Percentiles rank a stretch among this genome's conserved stretches.
Evolutionary conservation across 805 yeast genomes (phyloP).

Genomic region (Candida nitratophila): DNA sequence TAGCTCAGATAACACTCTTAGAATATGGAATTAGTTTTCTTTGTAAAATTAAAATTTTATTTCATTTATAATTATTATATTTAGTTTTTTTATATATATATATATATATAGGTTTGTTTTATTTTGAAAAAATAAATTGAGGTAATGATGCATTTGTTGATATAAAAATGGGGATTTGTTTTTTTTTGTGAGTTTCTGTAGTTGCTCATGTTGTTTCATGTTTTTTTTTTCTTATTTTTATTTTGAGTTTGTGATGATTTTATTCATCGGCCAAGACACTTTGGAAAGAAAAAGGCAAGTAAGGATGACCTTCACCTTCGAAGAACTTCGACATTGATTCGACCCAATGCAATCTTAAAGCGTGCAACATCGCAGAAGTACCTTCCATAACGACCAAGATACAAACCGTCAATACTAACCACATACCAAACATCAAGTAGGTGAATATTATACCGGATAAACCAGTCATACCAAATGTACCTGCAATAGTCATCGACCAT

Average conservation of each 20-base stretch:
- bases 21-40: constrained; percentile 6
- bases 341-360: constrained; percentile 98
- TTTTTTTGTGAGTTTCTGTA: too few species aligned
- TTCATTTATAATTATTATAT: not conserved
- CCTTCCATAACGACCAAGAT: constrained; percentile 97
- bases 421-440: constrained; percentile 81
- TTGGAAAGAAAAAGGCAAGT: constrained; percentile 77
- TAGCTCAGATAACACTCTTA: constrained; percentile 48
- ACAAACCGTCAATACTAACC: constrained; percentile 89
- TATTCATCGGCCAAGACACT: constrained; percentile 12
- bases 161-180: too few species aligned
- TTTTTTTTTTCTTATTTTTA: too few species aligned
- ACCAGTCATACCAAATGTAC: constrained; percentile 66
- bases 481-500: constrained; percentile 91
- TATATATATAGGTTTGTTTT: too few species aligned
- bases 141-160: not conserved
- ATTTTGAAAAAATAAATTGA: too few species aligned
- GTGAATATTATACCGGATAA: constrained; percentile 62
- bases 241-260: not conserved
- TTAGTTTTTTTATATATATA: not conserved
- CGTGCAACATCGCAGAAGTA: constrained; percentile 97
- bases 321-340: constrained; percentile 98
- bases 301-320: constrained; percentile 92
- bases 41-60: too few species aligned
- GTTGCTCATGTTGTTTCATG: not conserved